Conservation (phyloP, 179 eudicot genomes). For the Heliamphora ciliata region DNA sequence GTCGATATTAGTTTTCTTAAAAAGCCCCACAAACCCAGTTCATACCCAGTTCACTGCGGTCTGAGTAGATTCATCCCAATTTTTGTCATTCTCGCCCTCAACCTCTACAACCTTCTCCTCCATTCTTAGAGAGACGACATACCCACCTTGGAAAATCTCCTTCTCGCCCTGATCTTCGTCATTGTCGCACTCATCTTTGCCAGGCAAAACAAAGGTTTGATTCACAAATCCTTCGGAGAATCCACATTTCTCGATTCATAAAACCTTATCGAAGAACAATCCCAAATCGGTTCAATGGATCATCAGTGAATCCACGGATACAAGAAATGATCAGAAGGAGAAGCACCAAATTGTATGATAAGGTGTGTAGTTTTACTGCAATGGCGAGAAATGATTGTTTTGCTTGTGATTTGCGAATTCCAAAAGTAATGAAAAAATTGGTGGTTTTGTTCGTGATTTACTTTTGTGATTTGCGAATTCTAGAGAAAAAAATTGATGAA, state of each 20-base stretch:
- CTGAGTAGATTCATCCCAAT: slow-evolving; percentile 21
- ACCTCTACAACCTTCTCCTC: slow-evolving; percentile 30
- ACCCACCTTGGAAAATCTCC: slow-evolving; percentile 54
- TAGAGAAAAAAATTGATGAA: too few relatives aligned
- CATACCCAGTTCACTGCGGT: slow-evolving; percentile 19
- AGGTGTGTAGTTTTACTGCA: slow-evolving; percentile 66
- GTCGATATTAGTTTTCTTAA: slow-evolving; percentile 26
- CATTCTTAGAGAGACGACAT: slow-evolving; percentile 30
- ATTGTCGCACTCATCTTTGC: slow-evolving; percentile 49
- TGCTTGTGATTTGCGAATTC: too few relatives aligned
- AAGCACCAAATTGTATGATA: slow-evolving; percentile 24
- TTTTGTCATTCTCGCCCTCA: slow-evolving; percentile 17
- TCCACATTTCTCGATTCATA: slow-evolving; percentile 6
- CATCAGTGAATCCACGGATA: slow-evolving; percentile 41
- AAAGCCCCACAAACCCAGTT: slow-evolving; percentile 36
- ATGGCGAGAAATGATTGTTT: slow-evolving; percentile 37
- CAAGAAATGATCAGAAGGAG: not conserved
- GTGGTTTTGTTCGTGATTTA: too few relatives aligned
- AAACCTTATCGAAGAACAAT: slow-evolving; percentile 22
- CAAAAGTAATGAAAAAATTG: too few relatives aligned
- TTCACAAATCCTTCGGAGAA: slow-evolving; percentile 19
- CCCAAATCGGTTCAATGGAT: slow-evolving; percentile 65
- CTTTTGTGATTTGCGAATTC: too few relatives aligned
- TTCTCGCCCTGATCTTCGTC: slow-evolving; percentile 40
- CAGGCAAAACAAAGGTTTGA: slow-evolving; percentile 31